These are phyloP conservation scores for Eremochloa ophiuroides DNA, from an alignment of 176 grass and related monocot species.

Conservation along the genomic window DNA sequence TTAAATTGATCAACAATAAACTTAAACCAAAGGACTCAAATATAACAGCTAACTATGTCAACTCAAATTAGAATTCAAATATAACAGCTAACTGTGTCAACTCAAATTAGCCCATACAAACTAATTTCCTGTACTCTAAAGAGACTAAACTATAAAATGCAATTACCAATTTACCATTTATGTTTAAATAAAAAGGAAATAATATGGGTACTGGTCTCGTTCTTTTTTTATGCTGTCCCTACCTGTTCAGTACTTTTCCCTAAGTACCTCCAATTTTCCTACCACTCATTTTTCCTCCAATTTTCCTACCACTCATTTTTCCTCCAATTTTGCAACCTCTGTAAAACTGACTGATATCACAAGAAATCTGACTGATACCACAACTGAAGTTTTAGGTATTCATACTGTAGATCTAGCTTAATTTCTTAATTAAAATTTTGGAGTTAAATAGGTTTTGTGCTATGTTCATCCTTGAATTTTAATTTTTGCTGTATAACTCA, in stretches of 20 bases:
- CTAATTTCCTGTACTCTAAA: background rate
- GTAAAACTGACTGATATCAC: background rate
- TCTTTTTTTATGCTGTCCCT: background rate
- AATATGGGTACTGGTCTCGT: background rate
- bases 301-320: background rate
- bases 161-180: background rate
- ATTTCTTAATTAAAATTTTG: background rate
- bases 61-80: background rate
- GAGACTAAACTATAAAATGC: background rate
- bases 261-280: background rate
- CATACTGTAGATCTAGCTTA: background rate
- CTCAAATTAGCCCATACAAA: background rate
- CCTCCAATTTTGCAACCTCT: background rate
- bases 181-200: background rate
- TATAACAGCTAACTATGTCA: background rate
- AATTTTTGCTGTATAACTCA: background rate
- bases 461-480: background rate
- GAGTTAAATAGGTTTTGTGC: background rate
- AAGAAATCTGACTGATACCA: background rate
- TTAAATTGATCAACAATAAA: background rate
- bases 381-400: background rate
- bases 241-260: background rate
- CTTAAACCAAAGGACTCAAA: background rate
- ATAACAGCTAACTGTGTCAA: background rate
- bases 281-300: background rate